Conservation (phyloP, 495 filamentous ascomycete species). For the Talaromyces liani region DNA sequence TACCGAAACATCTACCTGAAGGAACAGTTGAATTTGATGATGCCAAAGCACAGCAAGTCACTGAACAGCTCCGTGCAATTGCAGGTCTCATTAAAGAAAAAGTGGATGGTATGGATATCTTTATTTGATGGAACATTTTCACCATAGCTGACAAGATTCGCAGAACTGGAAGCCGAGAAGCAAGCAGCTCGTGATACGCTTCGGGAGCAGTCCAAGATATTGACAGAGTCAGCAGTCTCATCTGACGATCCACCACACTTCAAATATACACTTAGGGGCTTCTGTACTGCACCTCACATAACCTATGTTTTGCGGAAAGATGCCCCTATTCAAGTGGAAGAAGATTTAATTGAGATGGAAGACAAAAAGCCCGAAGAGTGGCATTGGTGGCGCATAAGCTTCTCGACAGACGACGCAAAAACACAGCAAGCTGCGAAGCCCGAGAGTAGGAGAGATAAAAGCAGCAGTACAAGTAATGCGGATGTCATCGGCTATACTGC, state of each 20-base stretch:
- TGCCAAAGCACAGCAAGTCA: constrained; percentile 23
- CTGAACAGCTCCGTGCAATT: constrained; percentile 29
- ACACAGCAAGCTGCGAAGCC: constrained; percentile 25
- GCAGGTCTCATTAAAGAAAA: constrained; percentile 41
- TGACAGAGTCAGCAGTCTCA: constrained; percentile 46
- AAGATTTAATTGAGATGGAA: constrained; percentile 20
- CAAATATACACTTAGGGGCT: constrained; percentile 45
- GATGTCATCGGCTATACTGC: constrained; percentile 39
- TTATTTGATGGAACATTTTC: background rate
- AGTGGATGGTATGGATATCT: constrained; percentile 33
- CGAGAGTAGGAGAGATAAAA: constrained; percentile 13
- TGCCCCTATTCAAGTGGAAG: background rate
- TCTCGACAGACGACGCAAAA: constrained; percentile 40
- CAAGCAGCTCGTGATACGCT: constrained; percentile 39
- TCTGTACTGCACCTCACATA: constrained; percentile 43
- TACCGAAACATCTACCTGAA: constrained; percentile 18
- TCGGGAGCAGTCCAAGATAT: constrained; percentile 40
- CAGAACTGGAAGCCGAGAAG: constrained; percentile 48
- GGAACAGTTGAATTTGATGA: constrained; percentile 15
- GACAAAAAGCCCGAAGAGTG: constrained; percentile 19
- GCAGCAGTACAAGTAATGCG: constrained; percentile 17
- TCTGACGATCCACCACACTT: constrained; percentile 33
- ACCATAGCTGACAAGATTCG: background rate
- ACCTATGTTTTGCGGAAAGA: constrained; percentile 39
- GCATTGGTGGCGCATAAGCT: constrained; percentile 53